Conservation (phyloP, 768 basidiomycete species). For the Mycena alexandri region DNA sequence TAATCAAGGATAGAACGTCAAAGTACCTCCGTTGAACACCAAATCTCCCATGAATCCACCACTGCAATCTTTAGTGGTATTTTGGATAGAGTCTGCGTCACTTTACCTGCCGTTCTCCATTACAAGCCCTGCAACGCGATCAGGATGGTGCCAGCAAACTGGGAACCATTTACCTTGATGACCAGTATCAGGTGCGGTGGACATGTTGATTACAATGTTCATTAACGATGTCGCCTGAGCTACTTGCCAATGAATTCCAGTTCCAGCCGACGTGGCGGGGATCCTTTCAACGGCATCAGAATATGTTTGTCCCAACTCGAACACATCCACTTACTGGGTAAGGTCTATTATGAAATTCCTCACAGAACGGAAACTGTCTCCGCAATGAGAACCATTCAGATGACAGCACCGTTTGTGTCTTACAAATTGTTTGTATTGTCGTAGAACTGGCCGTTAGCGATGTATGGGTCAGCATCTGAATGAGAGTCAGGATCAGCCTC, state of each 20-base stretch:
- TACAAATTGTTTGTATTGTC: conserved; percentile 78
- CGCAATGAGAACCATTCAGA: not conserved
- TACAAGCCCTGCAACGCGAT: conserved; percentile 57
- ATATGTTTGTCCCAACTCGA: conserved; percentile 6
- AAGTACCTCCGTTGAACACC: conserved; percentile 61
- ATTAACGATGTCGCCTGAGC: conserved; percentile 66
- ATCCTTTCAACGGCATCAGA: conserved; percentile 52
- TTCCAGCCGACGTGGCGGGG: conserved; percentile 59
- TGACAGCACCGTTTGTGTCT: conserved; percentile 4
- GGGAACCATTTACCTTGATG: conserved; percentile 69
- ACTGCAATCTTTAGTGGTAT: conserved; percentile 12
- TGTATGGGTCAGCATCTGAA: conserved; percentile 80
- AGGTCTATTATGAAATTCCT: conserved; percentile 80
- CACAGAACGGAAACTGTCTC: conserved; percentile 71
- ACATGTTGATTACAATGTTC: conserved; percentile 82
- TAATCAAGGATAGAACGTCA: not conserved
- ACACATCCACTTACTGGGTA: conserved; percentile 15
- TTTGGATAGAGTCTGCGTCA: not conserved
- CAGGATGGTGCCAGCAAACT: conserved; percentile 41
- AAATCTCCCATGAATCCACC: conserved; percentile 69
- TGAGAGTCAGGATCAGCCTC: conserved; percentile 5
- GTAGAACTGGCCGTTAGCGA: conserved; percentile 54
- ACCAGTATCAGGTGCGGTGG: conserved; percentile 67
- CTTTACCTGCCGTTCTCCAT: conserved; percentile 82
- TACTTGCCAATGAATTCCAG: conserved; percentile 88